A percentile compares a stretch with the other conserved stretches of the same genome.
phyloP scores from a whole-genome alignment of 805 yeast genomes.

The Kodamaea fukazawae region DNA sequence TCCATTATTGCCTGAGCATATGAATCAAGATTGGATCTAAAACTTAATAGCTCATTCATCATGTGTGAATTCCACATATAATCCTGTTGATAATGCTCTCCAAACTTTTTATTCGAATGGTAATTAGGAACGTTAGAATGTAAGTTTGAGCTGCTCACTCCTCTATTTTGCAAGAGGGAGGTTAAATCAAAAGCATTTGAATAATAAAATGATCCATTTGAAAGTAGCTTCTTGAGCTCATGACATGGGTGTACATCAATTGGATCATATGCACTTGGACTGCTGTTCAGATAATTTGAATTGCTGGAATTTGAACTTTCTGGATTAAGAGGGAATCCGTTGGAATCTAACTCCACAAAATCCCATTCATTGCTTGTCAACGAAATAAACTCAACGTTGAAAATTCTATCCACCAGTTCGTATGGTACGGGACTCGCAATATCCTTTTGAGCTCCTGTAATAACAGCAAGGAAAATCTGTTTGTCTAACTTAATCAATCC shows the following conservation, averaged over 20 bases:
- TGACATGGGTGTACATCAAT: conserved; percentile 69
- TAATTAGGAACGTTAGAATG: conserved; percentile 8
- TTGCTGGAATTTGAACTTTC: not conserved
- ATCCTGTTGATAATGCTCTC: conserved; percentile 62
- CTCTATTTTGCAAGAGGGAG: conserved; percentile 76
- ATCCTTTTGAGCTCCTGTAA: conserved; percentile 62
- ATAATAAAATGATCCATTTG: conserved; percentile 88
- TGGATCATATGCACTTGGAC: conserved; percentile 8
- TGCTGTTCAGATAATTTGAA: conserved; percentile 10
- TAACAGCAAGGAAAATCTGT: conserved; percentile 72
- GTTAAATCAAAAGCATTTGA: conserved; percentile 92
- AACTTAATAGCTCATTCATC: conserved; percentile 77
- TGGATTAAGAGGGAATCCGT: conserved; percentile 56
- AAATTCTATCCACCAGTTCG: conserved; percentile 77
- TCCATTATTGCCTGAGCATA: conserved; percentile 62
- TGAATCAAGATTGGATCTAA: conserved; percentile 66
- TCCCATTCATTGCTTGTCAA: conserved; percentile 77
- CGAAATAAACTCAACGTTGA: conserved; percentile 84
- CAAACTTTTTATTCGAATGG: conserved; percentile 6
- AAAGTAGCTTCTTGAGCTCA: conserved; percentile 70
- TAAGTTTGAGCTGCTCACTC: conserved; percentile 39
- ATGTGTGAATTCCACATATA: conserved; percentile 97
- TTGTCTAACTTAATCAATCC: conserved; percentile 73
- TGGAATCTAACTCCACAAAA: conserved; percentile 61
- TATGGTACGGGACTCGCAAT: conserved; percentile 82